Evolutionary conservation across 768 basidiomycete species (phyloP), one percentile per base, ranked within the genome.

Genomic region (Amanita brunnescens): DNA sequence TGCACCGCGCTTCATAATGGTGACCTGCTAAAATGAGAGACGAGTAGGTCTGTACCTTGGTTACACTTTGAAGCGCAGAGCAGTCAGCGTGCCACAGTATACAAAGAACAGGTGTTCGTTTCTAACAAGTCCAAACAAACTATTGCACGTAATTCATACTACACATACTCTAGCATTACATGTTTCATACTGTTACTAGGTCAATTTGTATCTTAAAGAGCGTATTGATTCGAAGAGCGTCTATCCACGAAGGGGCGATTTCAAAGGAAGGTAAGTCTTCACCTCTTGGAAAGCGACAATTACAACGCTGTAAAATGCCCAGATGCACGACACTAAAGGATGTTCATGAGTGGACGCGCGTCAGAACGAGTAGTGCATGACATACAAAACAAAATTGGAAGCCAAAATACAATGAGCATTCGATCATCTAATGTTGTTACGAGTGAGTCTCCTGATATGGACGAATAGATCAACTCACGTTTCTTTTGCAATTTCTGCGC

Each of bases 361-460:
- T 49, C 32, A 30, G 20, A 16, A 37, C 32, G 59, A 30, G 35
- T 24, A 58, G 16, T 30, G 38, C 45, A 38, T 7, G 8, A 80
- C 87, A 70, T 59, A 91, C 88, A 66, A 53, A 91, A 65, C 7
- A 92, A 71, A 60, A 91, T 87, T 14, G 89, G 89, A 58, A 92
- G 72, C 89, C 89, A 92, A 71, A 92, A 92, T 37, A 85, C 62
- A 32, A 88, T 60, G 41, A 92, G 77, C 89, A 92, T 92, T 37
- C 81, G 82, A 62, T 92, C 89, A 67, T 85, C 87, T 90, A 47
- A 47, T 50, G 21, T 61, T 51, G 30, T 33, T 61, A 38, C 57
- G 44, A 48, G 26, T 51, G 5, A 33, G 16, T n/a, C 49, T 53
- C 10, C 12, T 23, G 29, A 37, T 26, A 14, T 35, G 1, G 32